These are phyloP conservation scores for Apiospora phragmitis DNA, from an alignment of 2,329 filamentous ascomycete genomes.

Conservation along the genomic window DNA sequence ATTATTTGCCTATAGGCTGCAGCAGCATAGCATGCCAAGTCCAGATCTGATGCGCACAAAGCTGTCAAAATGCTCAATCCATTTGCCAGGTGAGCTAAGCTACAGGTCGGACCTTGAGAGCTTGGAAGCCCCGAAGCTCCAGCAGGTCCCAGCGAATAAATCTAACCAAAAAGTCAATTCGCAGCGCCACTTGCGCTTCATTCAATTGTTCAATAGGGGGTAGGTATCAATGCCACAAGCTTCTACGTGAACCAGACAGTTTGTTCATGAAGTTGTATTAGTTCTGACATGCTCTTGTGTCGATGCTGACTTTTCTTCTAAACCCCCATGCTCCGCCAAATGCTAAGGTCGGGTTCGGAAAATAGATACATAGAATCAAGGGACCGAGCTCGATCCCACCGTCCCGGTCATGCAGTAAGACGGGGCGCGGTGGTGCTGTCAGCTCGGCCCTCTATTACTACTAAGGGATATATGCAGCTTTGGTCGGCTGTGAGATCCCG, in stretches of 20 bases:
- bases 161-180: neutral
- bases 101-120: neutral
- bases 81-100: neutral
- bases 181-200: neutral
- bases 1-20: neutral
- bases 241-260: neutral
- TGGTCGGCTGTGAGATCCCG: neutral
- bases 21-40: neutral
- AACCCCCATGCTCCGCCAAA: neutral
- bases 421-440: neutral
- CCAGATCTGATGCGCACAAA: neutral
- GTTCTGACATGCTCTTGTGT: slow-evolving; percentile 4
- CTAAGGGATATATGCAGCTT: neutral
- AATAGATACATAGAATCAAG: slow-evolving; percentile 11
- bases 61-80: neutral
- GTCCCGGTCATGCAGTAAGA: neutral
- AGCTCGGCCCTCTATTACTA: slow-evolving; percentile 3
- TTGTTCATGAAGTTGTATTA: slow-evolving; percentile 3
- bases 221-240: neutral
- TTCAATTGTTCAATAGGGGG: neutral
- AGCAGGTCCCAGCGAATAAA: neutral
- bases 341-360: neutral
- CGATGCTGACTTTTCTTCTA: neutral
- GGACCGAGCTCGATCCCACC: neutral
- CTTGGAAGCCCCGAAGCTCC: neutral